phyloP scores from a whole-genome alignment of 2,329 filamentous ascomycete genomes.

The Sporothrix brasiliensis region DNA sequence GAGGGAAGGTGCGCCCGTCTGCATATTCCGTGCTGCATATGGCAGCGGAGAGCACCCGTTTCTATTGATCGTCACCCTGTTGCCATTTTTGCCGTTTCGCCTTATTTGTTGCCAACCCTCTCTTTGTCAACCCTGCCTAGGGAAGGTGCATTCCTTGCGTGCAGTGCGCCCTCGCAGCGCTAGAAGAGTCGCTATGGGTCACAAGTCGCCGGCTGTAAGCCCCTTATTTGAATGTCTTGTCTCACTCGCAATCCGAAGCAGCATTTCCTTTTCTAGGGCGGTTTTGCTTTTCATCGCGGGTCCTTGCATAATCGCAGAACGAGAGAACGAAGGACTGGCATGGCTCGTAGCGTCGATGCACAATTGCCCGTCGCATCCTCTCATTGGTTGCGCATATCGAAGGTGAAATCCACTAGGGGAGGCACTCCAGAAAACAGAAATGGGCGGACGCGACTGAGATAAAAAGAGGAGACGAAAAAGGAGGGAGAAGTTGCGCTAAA shows the following conservation, averaged over 20 bases:
- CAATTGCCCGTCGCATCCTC: not conserved
- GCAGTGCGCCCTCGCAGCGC: not conserved
- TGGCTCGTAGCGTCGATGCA: not conserved
- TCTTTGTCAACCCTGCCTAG: not conserved
- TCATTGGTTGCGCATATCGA: conserved; percentile 19
- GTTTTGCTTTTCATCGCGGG: not conserved
- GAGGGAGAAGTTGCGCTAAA: conserved; percentile 19
- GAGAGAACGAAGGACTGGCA: not conserved
- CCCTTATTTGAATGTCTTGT: not conserved
- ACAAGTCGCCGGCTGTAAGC: not conserved
- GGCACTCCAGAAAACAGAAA: conserved; percentile 14
- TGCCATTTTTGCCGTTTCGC: conserved; percentile 10
- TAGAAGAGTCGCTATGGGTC: not conserved
- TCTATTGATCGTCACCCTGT: not conserved
- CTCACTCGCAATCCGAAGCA: not conserved
- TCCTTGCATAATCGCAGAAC: not conserved
- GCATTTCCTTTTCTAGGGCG: not conserved
- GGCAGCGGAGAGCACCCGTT: not conserved
- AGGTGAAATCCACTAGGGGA: conserved; percentile 22
- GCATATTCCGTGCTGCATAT: not conserved
- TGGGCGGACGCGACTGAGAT: not conserved
- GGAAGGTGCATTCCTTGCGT: conserved; percentile 10
- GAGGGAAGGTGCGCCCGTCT: conserved; percentile 26
- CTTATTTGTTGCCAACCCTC: not conserved
- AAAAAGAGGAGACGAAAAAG: conserved; percentile 23